These are phyloP conservation scores for Hymenoscyphus salicellus DNA, from an alignment of 2,329 filamentous ascomycete genomes.

Conservation along the genomic window DNA sequence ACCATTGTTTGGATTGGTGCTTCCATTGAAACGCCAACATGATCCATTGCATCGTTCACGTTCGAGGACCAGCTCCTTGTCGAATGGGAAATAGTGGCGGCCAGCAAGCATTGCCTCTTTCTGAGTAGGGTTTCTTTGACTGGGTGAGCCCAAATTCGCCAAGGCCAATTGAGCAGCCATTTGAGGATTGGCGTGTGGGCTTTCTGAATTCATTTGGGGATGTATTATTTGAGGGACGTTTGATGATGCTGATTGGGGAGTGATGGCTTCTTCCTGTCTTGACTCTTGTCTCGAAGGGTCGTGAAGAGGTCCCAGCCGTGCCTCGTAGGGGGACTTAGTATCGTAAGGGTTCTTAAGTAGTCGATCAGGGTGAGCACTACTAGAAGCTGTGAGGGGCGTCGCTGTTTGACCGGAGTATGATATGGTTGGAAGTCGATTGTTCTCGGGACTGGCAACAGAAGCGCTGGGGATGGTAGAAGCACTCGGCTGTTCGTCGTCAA, in stretches of 20 bases:
- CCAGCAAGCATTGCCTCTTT: slow-evolving; percentile 88
- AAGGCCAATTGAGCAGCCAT: slow-evolving; percentile 35
- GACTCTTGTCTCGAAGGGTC: slow-evolving; percentile 54
- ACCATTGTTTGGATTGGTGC: slow-evolving; percentile 69
- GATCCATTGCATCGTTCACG: slow-evolving; percentile 80
- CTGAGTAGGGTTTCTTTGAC: slow-evolving; percentile 53
- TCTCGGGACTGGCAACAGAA: slow-evolving; percentile 56
- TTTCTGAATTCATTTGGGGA: slow-evolving; percentile 32
- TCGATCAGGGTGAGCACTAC: slow-evolving; percentile 37
- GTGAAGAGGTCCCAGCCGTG: slow-evolving; percentile 57
- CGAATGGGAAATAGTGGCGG: slow-evolving; percentile 74
- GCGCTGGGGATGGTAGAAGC: slow-evolving; percentile 58
- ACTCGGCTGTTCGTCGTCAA: slow-evolving; percentile 58
- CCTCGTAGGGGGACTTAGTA: slow-evolving; percentile 46
- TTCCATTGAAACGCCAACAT: slow-evolving; percentile 83
- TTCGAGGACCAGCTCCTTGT: slow-evolving; percentile 74
- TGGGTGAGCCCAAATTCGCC: slow-evolving; percentile 32
- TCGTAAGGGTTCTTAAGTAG: slow-evolving; percentile 54
- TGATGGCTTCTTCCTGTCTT: slow-evolving; percentile 43
- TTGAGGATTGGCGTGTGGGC: slow-evolving; percentile 33
- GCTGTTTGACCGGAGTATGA: slow-evolving; percentile 50
- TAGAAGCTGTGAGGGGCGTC: slow-evolving; percentile 58
- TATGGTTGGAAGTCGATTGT: slow-evolving; percentile 56
- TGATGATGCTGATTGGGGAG: slow-evolving; percentile 43
- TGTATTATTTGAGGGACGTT: slow-evolving; percentile 52